These are phyloP conservation scores for Podila epicladia DNA, from an alignment of 192 early-diverging fungal genomes.

Conservation along the genomic window DNA sequence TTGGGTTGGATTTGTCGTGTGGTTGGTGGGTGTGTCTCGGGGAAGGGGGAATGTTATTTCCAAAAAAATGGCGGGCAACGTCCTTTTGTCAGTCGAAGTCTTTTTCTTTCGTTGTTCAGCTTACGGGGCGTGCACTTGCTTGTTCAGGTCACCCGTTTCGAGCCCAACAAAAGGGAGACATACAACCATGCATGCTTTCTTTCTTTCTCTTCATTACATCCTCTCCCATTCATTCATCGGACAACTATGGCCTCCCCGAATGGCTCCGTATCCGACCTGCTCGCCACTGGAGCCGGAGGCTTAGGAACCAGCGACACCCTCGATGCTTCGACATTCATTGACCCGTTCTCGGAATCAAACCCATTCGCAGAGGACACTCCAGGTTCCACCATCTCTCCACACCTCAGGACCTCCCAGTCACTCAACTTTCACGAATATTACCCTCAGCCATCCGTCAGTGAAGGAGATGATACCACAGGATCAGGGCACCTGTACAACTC, in stretches of 20 bases:
- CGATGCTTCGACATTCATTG: constrained; percentile 44
- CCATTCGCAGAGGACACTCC: constrained; percentile 43
- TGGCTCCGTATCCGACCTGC: constrained; percentile 37
- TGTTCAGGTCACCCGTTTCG: not conserved
- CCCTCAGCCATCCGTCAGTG: constrained; percentile 20
- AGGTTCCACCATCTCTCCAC: constrained; percentile 7
- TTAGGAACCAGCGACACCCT: not conserved
- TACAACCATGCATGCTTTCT: no score
- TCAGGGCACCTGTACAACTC: not conserved
- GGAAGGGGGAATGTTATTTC: no score
- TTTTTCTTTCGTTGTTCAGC: not conserved
- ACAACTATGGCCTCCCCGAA: constrained; percentile 37
- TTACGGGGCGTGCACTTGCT: not conserved
- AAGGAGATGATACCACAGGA: not conserved
- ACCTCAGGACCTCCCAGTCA: constrained; percentile 16
- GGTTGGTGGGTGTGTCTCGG: not conserved
- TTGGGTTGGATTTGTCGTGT: not conserved
- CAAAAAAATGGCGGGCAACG: constrained; percentile 1
- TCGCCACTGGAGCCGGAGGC: constrained; percentile 10
- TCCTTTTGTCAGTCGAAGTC: not conserved
- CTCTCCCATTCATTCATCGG: not conserved
- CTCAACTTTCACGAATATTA: constrained; percentile 46
- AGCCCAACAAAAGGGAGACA: not conserved
- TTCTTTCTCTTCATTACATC: not conserved
- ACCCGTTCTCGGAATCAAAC: constrained; percentile 50